Evolutionary conservation across 805 yeast genomes (phyloP).

Genomic region (Hagleromyces aurorensis): DNA sequence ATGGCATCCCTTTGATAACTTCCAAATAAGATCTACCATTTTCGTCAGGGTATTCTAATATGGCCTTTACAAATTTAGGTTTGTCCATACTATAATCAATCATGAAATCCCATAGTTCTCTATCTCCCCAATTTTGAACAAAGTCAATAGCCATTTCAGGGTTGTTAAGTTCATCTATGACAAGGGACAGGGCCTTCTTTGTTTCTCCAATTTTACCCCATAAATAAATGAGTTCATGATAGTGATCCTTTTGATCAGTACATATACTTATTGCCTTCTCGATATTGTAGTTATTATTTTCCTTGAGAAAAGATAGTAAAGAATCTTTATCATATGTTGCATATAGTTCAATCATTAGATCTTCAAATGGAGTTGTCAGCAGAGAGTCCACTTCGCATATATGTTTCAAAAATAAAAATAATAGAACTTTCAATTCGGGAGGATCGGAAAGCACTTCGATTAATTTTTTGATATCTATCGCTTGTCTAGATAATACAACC

Average conservation of each 20-base stretch:
- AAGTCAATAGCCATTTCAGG: conserved; percentile 76
- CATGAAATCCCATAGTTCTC: conserved; percentile 74
- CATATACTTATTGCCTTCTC: conserved; percentile 64
- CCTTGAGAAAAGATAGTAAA: conserved; percentile 54
- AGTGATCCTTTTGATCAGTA: conserved; percentile 33
- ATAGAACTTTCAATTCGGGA: conserved; percentile 39
- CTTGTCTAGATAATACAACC: conserved; percentile 57
- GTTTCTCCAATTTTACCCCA: conserved; percentile 79
- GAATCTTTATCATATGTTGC: conserved; percentile 48
- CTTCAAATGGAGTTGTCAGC: conserved; percentile 50
- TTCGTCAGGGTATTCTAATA: conserved; percentile 62
- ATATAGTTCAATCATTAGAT: conserved; percentile 57
- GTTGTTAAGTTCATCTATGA: conserved; percentile 69
- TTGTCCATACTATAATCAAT: conserved; percentile 60
- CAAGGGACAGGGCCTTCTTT: conserved; percentile 63
- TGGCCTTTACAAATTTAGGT: conserved; percentile 68
- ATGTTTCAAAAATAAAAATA: conserved; percentile 57
- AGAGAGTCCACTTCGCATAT: conserved; percentile 51
- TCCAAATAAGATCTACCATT: conserved; percentile 55
- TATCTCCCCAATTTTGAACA: conserved; percentile 59
- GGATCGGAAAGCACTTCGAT: conserved; percentile 38
- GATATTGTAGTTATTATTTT: conserved; percentile 55
- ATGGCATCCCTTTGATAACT: conserved; percentile 58
- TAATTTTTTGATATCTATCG: conserved; percentile 47
- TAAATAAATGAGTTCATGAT: conserved; percentile 71